Conservation (phyloP, 2,329 filamentous ascomycete genomes). For the Scedosporium boydii region DNA sequence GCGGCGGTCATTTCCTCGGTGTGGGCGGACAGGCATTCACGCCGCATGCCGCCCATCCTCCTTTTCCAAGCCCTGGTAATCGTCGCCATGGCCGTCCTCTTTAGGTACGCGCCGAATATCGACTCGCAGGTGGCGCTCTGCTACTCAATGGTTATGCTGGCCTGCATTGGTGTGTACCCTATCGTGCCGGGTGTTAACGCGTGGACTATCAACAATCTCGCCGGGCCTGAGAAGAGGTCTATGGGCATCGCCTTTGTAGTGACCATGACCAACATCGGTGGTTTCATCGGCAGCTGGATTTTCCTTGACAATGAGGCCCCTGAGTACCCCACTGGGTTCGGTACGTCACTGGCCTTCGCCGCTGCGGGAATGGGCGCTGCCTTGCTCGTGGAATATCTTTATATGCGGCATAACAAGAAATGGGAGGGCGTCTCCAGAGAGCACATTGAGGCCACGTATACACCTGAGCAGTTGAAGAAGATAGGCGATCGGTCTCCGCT, state of each 20-base stretch:
- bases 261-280: conserved; percentile 13
- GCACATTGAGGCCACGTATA: conserved; percentile 18
- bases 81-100: conserved; percentile 14
- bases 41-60: conserved; percentile 10
- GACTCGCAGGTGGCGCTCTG: conserved; percentile 23
- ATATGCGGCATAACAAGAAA: conserved; percentile 15
- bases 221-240: conserved; percentile 22
- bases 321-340: conserved; percentile 17
- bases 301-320: conserved; percentile 15
- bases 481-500: conserved; percentile 22
- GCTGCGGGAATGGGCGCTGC: conserved; percentile 10
- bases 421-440: conserved; percentile 15
- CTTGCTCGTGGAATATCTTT: conserved; percentile 12
- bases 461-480: conserved; percentile 17
- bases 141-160: conserved; percentile 27
- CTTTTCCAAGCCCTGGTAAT: conserved; percentile 5
- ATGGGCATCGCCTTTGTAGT: conserved; percentile 25
- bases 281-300: conserved; percentile 16
- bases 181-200: conserved; percentile 22
- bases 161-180: conserved; percentile 28
- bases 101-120: conserved; percentile 19
- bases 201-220: conserved; percentile 26
- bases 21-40: conserved; percentile 6
- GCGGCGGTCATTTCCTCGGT: conserved; percentile 3
- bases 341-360: conserved; percentile 14